Base-by-base conservation (phyloP, 2,329 filamentous ascomycete species). In the Grosmannia serpens region DNA sequence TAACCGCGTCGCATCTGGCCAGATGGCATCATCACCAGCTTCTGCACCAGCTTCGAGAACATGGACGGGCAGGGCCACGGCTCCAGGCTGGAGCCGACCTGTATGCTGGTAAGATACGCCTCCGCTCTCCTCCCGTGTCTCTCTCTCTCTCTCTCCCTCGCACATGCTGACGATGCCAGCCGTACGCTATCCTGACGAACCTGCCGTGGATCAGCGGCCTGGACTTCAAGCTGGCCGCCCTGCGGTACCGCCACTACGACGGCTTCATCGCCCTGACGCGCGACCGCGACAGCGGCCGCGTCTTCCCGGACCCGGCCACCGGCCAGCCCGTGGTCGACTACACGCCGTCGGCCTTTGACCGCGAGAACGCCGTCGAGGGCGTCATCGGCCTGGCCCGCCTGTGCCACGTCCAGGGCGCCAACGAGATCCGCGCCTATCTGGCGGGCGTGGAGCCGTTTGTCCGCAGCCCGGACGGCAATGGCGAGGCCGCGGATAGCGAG, bases 61-160 rank as follows among this genome's bases (percentile, higher is more conserved):
- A 77, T 91, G 0, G 90, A 96, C 68, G 82, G 82, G 7, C 77
- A 84, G 49, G 89, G 90, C 59, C 89, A 96, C 65, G 92, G 92
- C 46, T 78, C 80, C 54, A 95, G 95, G 70, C 75, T 96, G 31
- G 91, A 96, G 75, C 77, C 84, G 11, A 82, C 82, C 1, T 81
- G 81, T 65, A 91, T 94, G 87, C 64, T 84, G 58, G 78, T 81
- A 67, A n/a, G n/a, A n/a, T n/a, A n/a, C n/a, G n/a, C n/a, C n/a
- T n/a, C n/a, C n/a, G n/a, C n/a, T n/a, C n/a, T n/a, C n/a, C n/a
- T n/a, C n/a, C n/a, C 66, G 77, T 61, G 0, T 27, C 24, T 24
- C 29, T 10, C 17, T 9, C 4, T 17, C 13, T 10, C 27, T 27
- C 29, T 26, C 3, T 46, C 29, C 41, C 4, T 26, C 24, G 2